phyloP scores from a whole-genome alignment of 257 asterid genomes.

The Salvia splendens region DNA sequence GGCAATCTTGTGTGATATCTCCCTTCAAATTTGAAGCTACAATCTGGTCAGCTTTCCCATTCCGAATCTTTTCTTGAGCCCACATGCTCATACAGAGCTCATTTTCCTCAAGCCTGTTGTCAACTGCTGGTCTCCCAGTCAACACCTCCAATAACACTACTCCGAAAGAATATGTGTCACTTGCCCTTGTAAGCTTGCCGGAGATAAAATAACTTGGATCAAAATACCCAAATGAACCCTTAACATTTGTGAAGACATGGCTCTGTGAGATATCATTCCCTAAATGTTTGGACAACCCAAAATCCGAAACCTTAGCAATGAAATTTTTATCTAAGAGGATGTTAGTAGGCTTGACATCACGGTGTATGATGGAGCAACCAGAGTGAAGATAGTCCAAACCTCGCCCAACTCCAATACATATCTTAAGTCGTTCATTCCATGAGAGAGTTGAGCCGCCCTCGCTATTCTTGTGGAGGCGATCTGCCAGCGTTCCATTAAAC shows the following conservation, averaged over 20 bases:
- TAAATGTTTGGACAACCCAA: background rate
- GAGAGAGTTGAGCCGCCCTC: background rate
- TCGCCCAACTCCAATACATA: no score
- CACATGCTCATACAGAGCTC: background rate
- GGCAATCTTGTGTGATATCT: background rate
- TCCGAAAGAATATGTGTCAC: slow-evolving; percentile 23
- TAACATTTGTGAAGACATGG: background rate
- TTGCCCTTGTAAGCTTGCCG: background rate
- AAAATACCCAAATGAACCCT: slow-evolving; percentile 22
- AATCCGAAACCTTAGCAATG: slow-evolving; percentile 15
- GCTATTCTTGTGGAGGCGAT: slow-evolving; percentile 7
- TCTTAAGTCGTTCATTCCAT: background rate
- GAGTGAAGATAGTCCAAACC: no score
- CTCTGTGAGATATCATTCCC: no score
- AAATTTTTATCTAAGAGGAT: background rate
- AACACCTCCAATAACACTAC: slow-evolving; percentile 24
- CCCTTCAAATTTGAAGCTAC: no score
- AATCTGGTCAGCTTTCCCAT: no score
- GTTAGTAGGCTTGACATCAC: slow-evolving; percentile 23
- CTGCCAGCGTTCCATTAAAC: slow-evolving; percentile 4
- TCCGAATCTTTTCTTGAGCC: background rate
- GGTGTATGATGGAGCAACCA: slow-evolving; percentile 20
- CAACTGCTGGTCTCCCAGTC: background rate
- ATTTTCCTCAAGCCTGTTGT: background rate
- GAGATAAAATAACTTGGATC: slow-evolving; percentile 23